Conservation (phyloP, 2,329 filamentous ascomycete genomes). For the Cladobotryum mycophilum region DNA sequence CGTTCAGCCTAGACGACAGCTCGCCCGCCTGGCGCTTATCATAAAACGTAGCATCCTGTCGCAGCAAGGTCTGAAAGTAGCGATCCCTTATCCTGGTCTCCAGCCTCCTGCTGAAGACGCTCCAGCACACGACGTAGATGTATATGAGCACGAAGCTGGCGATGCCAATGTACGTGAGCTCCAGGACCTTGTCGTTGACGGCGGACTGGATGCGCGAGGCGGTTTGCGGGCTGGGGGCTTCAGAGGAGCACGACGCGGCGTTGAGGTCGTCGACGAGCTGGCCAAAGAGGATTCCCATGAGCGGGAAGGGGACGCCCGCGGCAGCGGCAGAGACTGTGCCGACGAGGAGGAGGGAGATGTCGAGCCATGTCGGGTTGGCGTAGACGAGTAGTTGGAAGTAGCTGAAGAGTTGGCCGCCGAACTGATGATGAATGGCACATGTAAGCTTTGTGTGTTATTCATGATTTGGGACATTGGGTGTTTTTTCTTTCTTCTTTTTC, state of each 20-base stretch:
- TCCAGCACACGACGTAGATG: slow-evolving; percentile 57
- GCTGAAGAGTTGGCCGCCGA: slow-evolving; percentile 7
- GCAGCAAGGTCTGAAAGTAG: slow-evolving; percentile 53
- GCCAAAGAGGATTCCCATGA: slow-evolving; percentile 59
- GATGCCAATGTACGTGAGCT: slow-evolving; percentile 58
- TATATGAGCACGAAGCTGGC: slow-evolving; percentile 60
- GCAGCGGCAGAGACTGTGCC: slow-evolving; percentile 44
- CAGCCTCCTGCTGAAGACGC: slow-evolving; percentile 55
- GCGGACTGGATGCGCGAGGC: slow-evolving; percentile 30
- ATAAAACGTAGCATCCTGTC: slow-evolving; percentile 58
- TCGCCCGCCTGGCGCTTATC: slow-evolving; percentile 57
- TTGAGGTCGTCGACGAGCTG: slow-evolving; percentile 58
- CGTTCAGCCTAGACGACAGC: slow-evolving; percentile 56
- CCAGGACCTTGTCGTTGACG: slow-evolving; percentile 53
- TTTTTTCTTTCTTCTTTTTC: no score
- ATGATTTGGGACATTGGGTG: no score
- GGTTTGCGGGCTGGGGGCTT: slow-evolving; percentile 16
- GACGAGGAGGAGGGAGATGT: slow-evolving; percentile 35
- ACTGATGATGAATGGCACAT: no score
- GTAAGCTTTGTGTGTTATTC: no score
- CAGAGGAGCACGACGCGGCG: slow-evolving; percentile 43
- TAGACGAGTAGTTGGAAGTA: slow-evolving; percentile 42
- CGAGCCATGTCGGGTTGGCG: slow-evolving; percentile 37
- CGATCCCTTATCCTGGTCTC: slow-evolving; percentile 55
- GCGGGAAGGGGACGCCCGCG: slow-evolving; percentile 56